Percentiles rank a stretch among this genome's conserved stretches.
phyloP scores from a whole-genome alignment of 2,329 filamentous ascomycete species.

The Aspergillus thermomutatus region DNA sequence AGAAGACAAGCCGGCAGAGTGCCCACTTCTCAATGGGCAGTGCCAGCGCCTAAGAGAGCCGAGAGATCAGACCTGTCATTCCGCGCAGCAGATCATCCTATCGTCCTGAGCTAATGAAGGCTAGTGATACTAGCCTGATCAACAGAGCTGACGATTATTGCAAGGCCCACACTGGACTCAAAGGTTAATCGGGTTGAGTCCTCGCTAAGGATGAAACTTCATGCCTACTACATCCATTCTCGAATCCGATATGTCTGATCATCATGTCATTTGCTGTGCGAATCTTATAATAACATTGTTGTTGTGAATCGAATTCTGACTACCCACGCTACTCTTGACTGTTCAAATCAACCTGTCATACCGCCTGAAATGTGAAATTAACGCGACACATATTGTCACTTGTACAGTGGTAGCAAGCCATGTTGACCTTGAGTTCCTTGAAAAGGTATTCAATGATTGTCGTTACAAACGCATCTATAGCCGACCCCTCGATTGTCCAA shows the following conservation, averaged over 20 bases:
- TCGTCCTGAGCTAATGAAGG: conserved; percentile 10
- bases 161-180: not conserved
- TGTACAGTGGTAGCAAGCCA: not conserved
- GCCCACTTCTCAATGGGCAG: not conserved
- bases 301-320: not conserved
- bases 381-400: not conserved
- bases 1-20: not conserved
- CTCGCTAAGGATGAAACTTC: not conserved
- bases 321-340: not conserved
- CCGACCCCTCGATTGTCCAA: not conserved
- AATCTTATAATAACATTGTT: not conserved
- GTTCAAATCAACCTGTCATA: not conserved
- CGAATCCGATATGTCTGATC: not conserved
- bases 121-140: conserved; percentile 15
- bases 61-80: conserved; percentile 18
- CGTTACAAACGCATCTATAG: not conserved
- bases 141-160: conserved; percentile 3
- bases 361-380: not conserved
- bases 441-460: not conserved
- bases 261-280: not conserved
- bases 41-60: not conserved
- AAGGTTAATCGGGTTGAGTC: not conserved
- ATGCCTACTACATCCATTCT: not conserved
- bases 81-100: conserved; percentile 14
- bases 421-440: not conserved